Base-by-base conservation (phyloP, 2,329 filamentous ascomycete genomes). In the Phaeoacremonium minimum region DNA sequence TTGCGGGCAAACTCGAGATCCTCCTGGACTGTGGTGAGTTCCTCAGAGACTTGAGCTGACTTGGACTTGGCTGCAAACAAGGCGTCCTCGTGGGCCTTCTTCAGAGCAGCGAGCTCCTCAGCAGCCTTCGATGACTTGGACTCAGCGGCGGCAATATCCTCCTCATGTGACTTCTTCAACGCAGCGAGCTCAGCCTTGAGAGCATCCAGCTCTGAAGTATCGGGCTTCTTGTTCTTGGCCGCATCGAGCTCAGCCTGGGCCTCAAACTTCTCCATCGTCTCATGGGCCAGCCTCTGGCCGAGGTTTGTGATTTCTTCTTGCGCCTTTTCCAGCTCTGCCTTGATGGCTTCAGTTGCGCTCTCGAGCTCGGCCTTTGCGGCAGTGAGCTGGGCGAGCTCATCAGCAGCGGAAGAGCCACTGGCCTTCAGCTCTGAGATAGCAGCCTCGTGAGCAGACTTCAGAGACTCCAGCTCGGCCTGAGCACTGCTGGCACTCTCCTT, bases 211-310 rank as follows among this genome's bases (percentile, higher is more conserved):
- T 69, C 77, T 0, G 68, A 63, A 3, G 69, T 77, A 50, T 81
- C 76, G 6, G 72, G 63, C 54, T 72, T 79, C 47, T 66, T 66
- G 49, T 64, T 78, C 59, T 67, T 72, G 30, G 64, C 57, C 7
- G 75, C 75, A 42, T 83, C 79, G 13, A 83, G 66, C 34, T 80
- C 77, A 15, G 77, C 77, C 55, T 76, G 67, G 8, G 75, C 69
- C 38, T 71, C 73, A 41, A 76, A 72, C 42, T 75, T 75, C 37
- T 72, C 71, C 63, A 79, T 77, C 64, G 80, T 80, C 45, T 75
- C 73, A 33, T 71, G 64, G 3, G 73, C 76, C 29, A 80, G 69
- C 47, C 73, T 66, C 47, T 71, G 69, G 37, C 68, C 66, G 43
- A 79, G 55, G 16, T 68, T 63, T 44, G 68, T 64, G 19, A 65